Base-by-base conservation (phyloP, 139 green algal species). In the Volvox africanus region DNA sequence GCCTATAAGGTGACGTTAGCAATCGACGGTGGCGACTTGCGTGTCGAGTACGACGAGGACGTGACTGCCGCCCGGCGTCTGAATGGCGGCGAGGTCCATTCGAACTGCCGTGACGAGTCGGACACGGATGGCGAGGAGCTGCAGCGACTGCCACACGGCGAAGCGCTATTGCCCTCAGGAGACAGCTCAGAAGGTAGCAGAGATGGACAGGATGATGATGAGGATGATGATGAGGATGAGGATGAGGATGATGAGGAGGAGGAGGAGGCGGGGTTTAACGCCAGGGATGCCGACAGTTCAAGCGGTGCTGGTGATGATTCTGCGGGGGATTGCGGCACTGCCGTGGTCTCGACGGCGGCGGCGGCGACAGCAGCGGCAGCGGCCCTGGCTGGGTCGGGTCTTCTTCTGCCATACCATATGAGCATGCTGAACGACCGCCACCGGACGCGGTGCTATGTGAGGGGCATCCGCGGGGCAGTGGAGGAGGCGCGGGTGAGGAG, bases 381-480 rank as follows among this genome's bases (percentile, higher is more conserved):
- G 26, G 69, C 68, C 3, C 33, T 61, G 37, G 11, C 44, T 20
- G 9, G 44, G 28, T 78, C 84, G 55, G 61, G 37, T 3, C 24
- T 86, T 76, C 61, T 94, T 2, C 76, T 94, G 80, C 89, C 92
- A 19, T 94, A 94, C 90, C 92, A 94, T 37, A 80, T 94, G 67
- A 91, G 50, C 32, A 94, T 94, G 92, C 87, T 94, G 19, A 94
- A 94, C 67, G 92, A 94, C 90, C 71, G 81, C 2, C 0, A 67
- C 1, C 81, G 89, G 9, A 92, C 71, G 3, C 32, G 50, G 33
- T 2, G 28, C 13, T 92, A 92, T 61, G 1, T 33, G 71, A 3
- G 2, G 20, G 89, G 89, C 67, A 92, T 92, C 61, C 44, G 18
- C 24, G 75, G n/a, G 76, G 87, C 87, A 35, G 87, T 91, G 61